Percentiles rank a stretch among this genome's conserved stretches.
These are phyloP conservation scores for Arabidopsis hybrid DNA, from an alignment of 441 rosid genomes.

Conservation along the genomic window DNA sequence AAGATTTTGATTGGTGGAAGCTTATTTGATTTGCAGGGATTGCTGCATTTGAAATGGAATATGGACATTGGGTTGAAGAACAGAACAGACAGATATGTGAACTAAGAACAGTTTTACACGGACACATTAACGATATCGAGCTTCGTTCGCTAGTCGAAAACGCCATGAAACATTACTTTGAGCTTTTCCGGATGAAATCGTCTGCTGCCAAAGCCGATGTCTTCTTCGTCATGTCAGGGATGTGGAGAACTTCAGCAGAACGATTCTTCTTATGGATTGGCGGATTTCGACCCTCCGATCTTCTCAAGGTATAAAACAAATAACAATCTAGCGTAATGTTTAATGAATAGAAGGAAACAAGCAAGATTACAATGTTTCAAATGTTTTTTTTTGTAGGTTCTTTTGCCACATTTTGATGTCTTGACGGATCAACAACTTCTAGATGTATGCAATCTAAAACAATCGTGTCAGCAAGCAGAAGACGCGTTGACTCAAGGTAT, in stretches of 20 bases:
- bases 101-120: slow-evolving; percentile 57
- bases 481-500: slow-evolving; percentile 94
- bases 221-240: slow-evolving; percentile 70
- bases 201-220: slow-evolving; percentile 67
- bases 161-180: slow-evolving; percentile 65
- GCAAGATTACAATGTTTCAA: background rate
- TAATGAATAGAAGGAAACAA: background rate
- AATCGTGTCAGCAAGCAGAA: slow-evolving; percentile 94
- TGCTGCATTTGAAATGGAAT: slow-evolving; percentile 72
- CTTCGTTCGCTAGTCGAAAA: slow-evolving; percentile 60
- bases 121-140: slow-evolving; percentile 57
- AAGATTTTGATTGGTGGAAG: background rate
- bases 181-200: slow-evolving; percentile 69
- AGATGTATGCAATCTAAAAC: slow-evolving; percentile 64
- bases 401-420: slow-evolving; percentile 71
- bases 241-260: slow-evolving; percentile 71
- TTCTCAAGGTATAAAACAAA: slow-evolving; percentile 60
- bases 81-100: slow-evolving; percentile 63
- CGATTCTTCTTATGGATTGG: slow-evolving; percentile 76
- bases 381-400: slow-evolving; percentile 58
- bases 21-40: slow-evolving; percentile 48
- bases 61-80: slow-evolving; percentile 71
- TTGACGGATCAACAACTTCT: slow-evolving; percentile 72
- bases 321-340: background rate
- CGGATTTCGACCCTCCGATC: slow-evolving; percentile 79